Base-by-base conservation (phyloP, 2,329 filamentous ascomycete species). In the Xylariaceae sp. region DNA sequence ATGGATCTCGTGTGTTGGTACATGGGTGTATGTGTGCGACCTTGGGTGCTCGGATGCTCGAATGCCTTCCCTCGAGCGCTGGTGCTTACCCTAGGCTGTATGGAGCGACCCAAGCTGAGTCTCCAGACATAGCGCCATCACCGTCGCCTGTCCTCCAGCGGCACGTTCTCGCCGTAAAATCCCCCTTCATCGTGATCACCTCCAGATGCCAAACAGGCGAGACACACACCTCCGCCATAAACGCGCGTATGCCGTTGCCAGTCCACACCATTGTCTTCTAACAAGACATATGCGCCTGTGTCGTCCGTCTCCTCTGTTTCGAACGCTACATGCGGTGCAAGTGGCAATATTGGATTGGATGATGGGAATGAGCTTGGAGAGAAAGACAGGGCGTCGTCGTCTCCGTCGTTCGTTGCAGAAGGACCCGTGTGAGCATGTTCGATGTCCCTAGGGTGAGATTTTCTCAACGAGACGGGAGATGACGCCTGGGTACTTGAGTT, bases 171-270 rank as follows among this genome's bases (percentile, higher is more conserved):
- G 27, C 77, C 79, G 54, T 81, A 82, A 62, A 78, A 79, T 7
- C 75, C 74, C 7, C 71, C 69, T 38, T 60, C 52, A 11, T 68
- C 22, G 19, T 54, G 68, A 22, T 72, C 66, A 31, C 66, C 67
- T 6, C 71, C 74, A 10, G 75, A 71, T 9, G 75, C 76, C 36
- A 75, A 67, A 55, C 80, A 83, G 1, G 78, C 78, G 36, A 81
- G 69, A 54, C 80, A 83, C 2, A 77, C 72, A 6, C 79, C 78
- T 51, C 79, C 79, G 27, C 78, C 78, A 54, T 81, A 82, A 22
- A 82, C 79, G 22, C 78, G 73, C 14, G 79, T 83, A 61, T 83
- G 80, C 35, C 78, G 73, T 57, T 71, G 76, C 80, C 78, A 83
- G 39, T 72, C 73, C 15, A 72, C 69, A 5, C 75, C 77, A 11